Base-by-base conservation (phyloP, 2,329 filamentous ascomycete species). In the Penicillium brasilianum region DNA sequence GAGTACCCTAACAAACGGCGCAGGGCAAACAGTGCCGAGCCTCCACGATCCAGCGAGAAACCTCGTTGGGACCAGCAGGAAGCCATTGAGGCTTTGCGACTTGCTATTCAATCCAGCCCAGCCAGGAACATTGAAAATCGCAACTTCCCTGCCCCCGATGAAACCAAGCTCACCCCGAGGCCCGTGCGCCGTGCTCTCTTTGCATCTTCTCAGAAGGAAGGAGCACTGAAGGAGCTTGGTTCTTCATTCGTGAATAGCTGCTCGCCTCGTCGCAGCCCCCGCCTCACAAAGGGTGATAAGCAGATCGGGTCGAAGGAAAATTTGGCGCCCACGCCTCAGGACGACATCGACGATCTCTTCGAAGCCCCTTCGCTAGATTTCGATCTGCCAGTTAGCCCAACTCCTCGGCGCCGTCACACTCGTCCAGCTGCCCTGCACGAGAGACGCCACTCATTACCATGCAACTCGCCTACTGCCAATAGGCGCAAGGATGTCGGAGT, bases 261-360 rank as follows among this genome's bases (percentile, higher is more conserved):
- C 49, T 69, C 67, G 39, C 85, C 75, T 81, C 84, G 75, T 28
- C 74, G 78, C 59, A 78, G 76, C 60, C 77, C 79, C 58, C 77
- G 78, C 49, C 66, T 70, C 58, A 66, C 66, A 49, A 71, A 72
- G 62, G 74, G 72, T 59, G 73, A 76, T 65, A 79, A 75, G 62
- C 75, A 76, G 65, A 69, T 66, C 57, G 77, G 78, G 52, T 85
- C 88, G 61, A 88, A 88, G 67, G 86, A 88, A 72, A 88, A 88
- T 64, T 76, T 76, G 52, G 80, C 78, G 13, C 81, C 82, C 6
- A 70, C 73, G 10, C 61, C 74, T 20, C 74, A 78, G 39, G 84
- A 88, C 62, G 83, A 85, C 37, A 74, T 90, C 6, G 84, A 87
- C 43, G 82, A 84, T 53, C 82, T 95, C 4, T 93, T 95, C 69